These are phyloP conservation scores for Chytridium lagenaria DNA, from an alignment of 371 early-diverging fungal species.

Conservation along the genomic window DNA sequence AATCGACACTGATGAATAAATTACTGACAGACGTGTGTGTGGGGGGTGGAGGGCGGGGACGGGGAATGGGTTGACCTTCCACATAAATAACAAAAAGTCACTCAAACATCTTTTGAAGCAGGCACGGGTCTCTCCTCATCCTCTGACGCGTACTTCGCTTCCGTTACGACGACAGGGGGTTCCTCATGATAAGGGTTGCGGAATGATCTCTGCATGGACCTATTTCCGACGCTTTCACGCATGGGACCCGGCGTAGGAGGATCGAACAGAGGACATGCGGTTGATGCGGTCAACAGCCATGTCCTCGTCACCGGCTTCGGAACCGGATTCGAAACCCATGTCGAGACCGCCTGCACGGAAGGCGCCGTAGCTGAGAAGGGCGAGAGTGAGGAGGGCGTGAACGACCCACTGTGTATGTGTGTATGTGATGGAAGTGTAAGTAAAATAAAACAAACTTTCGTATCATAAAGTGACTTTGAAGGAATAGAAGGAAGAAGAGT, in stretches of 20 bases:
- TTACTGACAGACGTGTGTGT: too few species aligned
- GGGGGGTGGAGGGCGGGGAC: too few species aligned
- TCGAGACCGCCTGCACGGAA: slow-evolving; percentile 29
- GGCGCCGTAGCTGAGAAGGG: slow-evolving; percentile 28
- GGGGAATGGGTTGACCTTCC: too few species aligned
- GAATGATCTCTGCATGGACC: slow-evolving; percentile 1
- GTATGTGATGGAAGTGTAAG: background rate
- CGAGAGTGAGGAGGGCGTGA: background rate
- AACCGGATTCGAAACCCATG: slow-evolving; percentile 26
- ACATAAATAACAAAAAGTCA: too few species aligned
- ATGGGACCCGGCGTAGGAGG: background rate
- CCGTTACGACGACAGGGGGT: background rate
- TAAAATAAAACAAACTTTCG: too few species aligned
- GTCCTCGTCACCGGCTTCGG: slow-evolving; percentile 21
- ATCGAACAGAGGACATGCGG: slow-evolving; percentile 15
- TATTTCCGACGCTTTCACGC: background rate
- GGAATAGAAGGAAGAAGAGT: too few species aligned
- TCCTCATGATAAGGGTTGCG: slow-evolving; percentile 10
- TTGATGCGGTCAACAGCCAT: slow-evolving; percentile 32
- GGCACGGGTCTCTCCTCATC: background rate
- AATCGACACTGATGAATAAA: background rate
- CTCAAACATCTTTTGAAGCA: background rate
- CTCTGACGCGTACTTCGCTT: background rate
- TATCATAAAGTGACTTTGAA: too few species aligned
- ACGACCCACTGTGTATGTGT: slow-evolving; percentile 16